A percentile compares a stretch with the other conserved stretches of the same genome.
Evolutionary conservation across 805 yeast genomes (phyloP).

Genomic region (Nakazawaea peltata): DNA sequence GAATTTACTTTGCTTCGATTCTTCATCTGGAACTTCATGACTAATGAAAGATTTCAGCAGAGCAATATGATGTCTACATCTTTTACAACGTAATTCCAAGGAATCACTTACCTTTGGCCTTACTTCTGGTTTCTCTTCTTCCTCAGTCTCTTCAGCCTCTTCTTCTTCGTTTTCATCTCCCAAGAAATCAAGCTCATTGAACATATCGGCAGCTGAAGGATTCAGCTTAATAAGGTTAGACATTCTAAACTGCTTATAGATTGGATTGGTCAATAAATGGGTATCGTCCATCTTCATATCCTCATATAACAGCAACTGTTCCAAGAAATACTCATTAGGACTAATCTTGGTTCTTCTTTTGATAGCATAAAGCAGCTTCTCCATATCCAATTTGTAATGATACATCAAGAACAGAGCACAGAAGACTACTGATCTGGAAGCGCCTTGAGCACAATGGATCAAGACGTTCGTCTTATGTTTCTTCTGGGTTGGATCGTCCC

Average conservation of each 20-base stretch:
- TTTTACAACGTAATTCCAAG: constrained; percentile 61
- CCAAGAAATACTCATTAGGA: constrained; percentile 70
- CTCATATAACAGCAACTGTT: constrained; percentile 63
- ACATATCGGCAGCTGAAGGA: constrained; percentile 31
- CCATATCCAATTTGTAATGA: constrained; percentile 43
- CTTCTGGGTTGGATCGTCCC: constrained; percentile 20
- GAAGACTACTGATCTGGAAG: constrained; percentile 39
- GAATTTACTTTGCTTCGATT: constrained; percentile 59
- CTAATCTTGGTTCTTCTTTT: constrained; percentile 51
- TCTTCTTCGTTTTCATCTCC: constrained; percentile 9
- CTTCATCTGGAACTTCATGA: constrained; percentile 61
- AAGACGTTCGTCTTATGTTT: constrained; percentile 36
- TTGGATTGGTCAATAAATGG: constrained; percentile 11
- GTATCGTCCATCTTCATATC: constrained; percentile 31
- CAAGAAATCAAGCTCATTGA: constrained; percentile 17
- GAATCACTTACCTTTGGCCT: constrained; percentile 12
- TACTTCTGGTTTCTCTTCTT: constrained; percentile 15
- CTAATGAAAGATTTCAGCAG: constrained; percentile 48
- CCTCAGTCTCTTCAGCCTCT: constrained; percentile 18
- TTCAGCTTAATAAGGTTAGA: constrained; percentile 28
- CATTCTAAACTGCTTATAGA: constrained; percentile 37
- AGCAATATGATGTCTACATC: constrained; percentile 71
- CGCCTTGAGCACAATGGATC: constrained; percentile 47
- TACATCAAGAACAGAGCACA: constrained; percentile 42
- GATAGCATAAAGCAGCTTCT: constrained; percentile 72